Base-by-base conservation (phyloP, 192 early-diverging fungal genomes). In the Coemansia reversa region DNA sequence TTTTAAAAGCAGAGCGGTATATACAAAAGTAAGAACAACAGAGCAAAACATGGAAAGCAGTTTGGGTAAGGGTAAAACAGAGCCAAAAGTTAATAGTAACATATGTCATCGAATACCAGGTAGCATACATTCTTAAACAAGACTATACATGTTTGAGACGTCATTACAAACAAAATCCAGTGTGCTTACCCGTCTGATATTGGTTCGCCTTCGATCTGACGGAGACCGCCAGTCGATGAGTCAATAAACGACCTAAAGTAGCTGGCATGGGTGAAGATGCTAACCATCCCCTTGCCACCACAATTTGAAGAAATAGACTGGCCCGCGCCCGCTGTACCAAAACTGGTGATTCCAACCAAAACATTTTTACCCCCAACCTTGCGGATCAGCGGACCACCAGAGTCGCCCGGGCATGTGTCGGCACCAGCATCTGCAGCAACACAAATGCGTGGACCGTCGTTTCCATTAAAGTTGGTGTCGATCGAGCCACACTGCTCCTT, bases 331-430 rank as follows among this genome's bases (percentile, higher is more conserved):
- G 66, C 65, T 0, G 79, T 76, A 5, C 79, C 83, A 70, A 79
- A 84, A 66, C 79, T 81, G 18, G 79, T 81, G 32, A 84, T 72
- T 5, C 83, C 83, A 2, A 70, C 71, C 49, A 82, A 54, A 51
- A 63, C 66, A 25, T 66, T 67, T n/a, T 59, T 67, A 22, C 83
- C 76, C 27, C 62, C 61, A 22, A 72, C 60, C 39, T 67, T 27
- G 62, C 71, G 80, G 24, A 83, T 63, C 62, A 84, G 39, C 2
- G 79, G 83, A 8, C 83, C 83, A 3, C 83, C 83, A 3, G 79
- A 82, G 33, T 84, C 83, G 22, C 83, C 83, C 0, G 74, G 74
- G 51, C 83, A 84, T 0, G 79, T 76, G 18, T 75, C 79, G 1
- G 63, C 53, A 9, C 75, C 79, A 0, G 33, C 57, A 33, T 83